These are phyloP conservation scores for Cadophora sp. DNA, from an alignment of 2,329 filamentous ascomycete species.

Conservation along the genomic window DNA sequence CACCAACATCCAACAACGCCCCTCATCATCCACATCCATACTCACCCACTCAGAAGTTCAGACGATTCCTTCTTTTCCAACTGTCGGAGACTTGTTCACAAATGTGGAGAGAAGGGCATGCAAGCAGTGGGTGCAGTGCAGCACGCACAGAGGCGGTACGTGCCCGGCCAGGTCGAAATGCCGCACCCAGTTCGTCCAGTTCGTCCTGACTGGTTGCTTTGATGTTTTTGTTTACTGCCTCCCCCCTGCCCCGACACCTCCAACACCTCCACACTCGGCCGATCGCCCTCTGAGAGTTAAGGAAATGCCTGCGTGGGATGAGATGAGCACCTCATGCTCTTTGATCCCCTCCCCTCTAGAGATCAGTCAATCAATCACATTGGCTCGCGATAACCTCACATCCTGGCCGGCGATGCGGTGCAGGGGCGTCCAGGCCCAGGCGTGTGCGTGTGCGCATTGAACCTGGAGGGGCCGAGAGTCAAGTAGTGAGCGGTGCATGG, in stretches of 20 bases:
- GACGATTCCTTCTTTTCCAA: not conserved
- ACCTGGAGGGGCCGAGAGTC: conserved; percentile 10
- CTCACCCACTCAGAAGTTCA: conserved; percentile 15
- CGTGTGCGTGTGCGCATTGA: conserved; percentile 10
- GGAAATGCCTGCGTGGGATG: not conserved
- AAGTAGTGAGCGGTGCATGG: conserved; percentile 4
- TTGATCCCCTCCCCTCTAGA: not conserved
- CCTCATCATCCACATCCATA: not conserved
- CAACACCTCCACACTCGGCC: conserved; percentile 12
- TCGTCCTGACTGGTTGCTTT: conserved; percentile 4
- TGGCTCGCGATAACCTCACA: conserved; percentile 13
- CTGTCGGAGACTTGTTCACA: conserved; percentile 20
- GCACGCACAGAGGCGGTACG: conserved; percentile 20
- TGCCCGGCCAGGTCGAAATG: conserved; percentile 4
- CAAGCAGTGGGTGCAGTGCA: not conserved
- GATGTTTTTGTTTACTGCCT: conserved; percentile 16
- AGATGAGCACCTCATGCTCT: conserved; percentile 6
- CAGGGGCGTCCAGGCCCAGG: not conserved
- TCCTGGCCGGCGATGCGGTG: conserved; percentile 11
- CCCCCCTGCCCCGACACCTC: conserved; percentile 4
- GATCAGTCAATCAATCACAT: not conserved
- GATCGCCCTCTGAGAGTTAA: not conserved
- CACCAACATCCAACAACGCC: not conserved
- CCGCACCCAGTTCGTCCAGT: not conserved
- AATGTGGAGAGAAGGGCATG: conserved; percentile 10